Conservation (phyloP, 441 rosid genomes). For the Manihot esculenta region DNA sequence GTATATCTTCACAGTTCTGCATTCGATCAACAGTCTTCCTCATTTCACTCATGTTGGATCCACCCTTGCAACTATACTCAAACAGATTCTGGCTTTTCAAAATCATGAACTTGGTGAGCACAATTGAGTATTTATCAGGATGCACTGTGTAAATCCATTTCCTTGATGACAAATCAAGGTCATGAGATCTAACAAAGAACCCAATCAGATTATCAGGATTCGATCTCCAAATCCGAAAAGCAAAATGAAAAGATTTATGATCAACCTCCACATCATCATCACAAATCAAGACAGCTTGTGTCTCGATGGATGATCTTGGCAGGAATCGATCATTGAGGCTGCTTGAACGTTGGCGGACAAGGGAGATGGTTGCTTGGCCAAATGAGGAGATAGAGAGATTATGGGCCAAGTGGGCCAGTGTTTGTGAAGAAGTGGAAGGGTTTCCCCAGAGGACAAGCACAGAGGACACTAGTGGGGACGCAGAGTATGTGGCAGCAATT, state of each 20-base stretch:
- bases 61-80: conserved; percentile 69
- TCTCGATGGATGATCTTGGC: conserved; percentile 51
- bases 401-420: conserved; percentile 48
- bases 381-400: conserved; percentile 57
- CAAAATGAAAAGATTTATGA: conserved; percentile 59
- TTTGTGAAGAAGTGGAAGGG: conserved; percentile 49
- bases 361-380: conserved; percentile 57
- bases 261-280: conserved; percentile 92
- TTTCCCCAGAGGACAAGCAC: conserved; percentile 87
- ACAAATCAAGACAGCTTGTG: conserved; percentile 70
- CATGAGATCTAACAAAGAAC: conserved; percentile 75
- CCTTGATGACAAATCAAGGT: conserved; percentile 48
- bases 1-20: conserved; percentile 83
- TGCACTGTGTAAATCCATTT: conserved; percentile 93
- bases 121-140: conserved; percentile 70
- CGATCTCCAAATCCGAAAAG: conserved; percentile 66
- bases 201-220: conserved; percentile 68
- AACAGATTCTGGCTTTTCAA: conserved; percentile 56
- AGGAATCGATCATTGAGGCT: conserved; percentile 85
- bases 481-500: conserved; percentile 62
- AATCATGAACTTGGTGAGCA: conserved; percentile 83
- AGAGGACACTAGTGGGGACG: conserved; percentile 57
- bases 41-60: conserved; percentile 49
- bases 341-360: conserved; percentile 56
- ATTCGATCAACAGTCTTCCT: conserved; percentile 59